Percentiles rank a stretch among this genome's conserved stretches.
Evolutionary conservation across 2,329 filamentous ascomycete genomes (phyloP).

Genomic region (Pseudogymnoascus verrucosus): DNA sequence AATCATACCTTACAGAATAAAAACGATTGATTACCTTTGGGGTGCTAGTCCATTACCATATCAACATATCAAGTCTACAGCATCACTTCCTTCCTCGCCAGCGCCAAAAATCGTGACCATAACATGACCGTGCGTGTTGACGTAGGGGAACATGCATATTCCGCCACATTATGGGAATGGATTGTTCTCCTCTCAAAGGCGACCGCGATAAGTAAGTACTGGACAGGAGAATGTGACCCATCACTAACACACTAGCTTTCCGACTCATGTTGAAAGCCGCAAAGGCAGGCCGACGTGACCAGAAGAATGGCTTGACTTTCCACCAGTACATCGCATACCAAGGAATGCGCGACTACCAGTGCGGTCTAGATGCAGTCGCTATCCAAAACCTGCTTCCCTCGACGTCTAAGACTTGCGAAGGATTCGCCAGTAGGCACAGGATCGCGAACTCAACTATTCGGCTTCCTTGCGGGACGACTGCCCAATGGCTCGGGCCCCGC

Average conservation of each 20-base stretch:
- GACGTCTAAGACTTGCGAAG: neutral
- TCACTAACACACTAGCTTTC: neutral
- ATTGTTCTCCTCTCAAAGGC: neutral
- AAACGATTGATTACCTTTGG: neutral
- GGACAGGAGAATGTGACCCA: neutral
- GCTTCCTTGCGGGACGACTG: constrained; percentile 29
- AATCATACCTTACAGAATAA: neutral
- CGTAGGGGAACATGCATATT: neutral
- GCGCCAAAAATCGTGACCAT: neutral
- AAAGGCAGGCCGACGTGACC: neutral
- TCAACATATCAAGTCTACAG: neutral
- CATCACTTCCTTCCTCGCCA: neutral
- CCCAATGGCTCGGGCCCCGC: constrained; percentile 38
- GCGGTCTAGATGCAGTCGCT: neutral
- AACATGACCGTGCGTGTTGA: neutral
- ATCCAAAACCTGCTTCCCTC: neutral
- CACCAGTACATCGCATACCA: neutral
- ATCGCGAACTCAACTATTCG: neutral
- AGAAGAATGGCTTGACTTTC: neutral
- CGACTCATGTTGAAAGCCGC: neutral
- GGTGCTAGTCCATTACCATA: neutral
- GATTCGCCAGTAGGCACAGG: neutral
- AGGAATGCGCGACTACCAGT: neutral
- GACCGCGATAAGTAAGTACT: neutral
- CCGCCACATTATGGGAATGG: neutral